Evolutionary conservation across 768 basidiomycete species (phyloP).

Genomic region (Botryobasidium botryosum): DNA sequence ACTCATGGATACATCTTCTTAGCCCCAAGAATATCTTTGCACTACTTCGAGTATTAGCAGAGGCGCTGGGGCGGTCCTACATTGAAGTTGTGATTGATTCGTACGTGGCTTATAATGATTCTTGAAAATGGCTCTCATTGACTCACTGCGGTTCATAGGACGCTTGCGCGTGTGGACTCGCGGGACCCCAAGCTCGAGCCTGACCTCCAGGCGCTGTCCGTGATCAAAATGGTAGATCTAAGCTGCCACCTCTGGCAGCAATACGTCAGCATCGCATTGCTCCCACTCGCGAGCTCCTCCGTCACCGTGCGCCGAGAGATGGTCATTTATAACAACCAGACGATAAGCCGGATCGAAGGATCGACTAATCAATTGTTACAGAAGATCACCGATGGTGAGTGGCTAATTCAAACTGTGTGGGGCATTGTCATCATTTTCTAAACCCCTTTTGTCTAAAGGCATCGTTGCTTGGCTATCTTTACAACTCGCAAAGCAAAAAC

Average conservation of each 20-base stretch:
- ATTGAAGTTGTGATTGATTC: constrained; percentile 86
- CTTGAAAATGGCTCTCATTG: background rate
- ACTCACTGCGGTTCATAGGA: constrained; percentile 26
- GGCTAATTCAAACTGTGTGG: too few species aligned
- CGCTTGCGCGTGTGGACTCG: constrained; percentile 49
- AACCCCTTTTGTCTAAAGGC: too few species aligned
- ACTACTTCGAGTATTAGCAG: constrained; percentile 68
- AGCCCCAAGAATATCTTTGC: constrained; percentile 84
- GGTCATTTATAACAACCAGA: constrained; percentile 80
- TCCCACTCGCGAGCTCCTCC: constrained; percentile 64
- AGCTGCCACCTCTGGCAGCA: constrained; percentile 95
- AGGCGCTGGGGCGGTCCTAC: constrained; percentile 67
- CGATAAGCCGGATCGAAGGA: constrained; percentile 69
- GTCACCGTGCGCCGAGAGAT: constrained; percentile 85
- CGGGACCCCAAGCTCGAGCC: constrained; percentile 70
- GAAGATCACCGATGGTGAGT: constrained; percentile 63
- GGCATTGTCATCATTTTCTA: too few species aligned
- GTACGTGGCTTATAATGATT: constrained; percentile 32
- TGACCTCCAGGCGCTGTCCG: constrained; percentile 43
- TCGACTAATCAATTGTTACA: constrained; percentile 67
- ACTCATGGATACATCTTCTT: background rate
- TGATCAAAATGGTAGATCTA: constrained; percentile 60
- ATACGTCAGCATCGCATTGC: constrained; percentile 77
- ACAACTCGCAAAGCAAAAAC: constrained; percentile 83
- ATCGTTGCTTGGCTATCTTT: constrained; percentile 56